A percentile compares a stretch with the other conserved stretches of the same genome.
These are phyloP conservation scores for Botrytis hyacinthi DNA, from an alignment of 2,329 filamentous ascomycete species.

Conservation along the genomic window DNA sequence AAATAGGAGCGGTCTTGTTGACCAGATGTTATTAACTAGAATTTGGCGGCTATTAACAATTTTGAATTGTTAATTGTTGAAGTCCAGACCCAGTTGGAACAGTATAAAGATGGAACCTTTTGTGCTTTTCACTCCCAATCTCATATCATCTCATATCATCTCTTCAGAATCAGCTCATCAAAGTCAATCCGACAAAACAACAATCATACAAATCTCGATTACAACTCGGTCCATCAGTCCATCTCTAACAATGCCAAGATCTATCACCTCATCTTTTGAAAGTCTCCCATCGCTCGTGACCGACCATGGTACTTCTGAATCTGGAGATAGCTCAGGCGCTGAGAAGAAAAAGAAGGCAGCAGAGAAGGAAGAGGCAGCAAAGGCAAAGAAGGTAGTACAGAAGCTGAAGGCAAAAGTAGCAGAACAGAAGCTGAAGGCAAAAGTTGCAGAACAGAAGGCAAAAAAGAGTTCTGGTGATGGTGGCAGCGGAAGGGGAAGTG, in stretches of 20 bases:
- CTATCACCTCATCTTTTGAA: too few species aligned
- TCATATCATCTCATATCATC: background rate
- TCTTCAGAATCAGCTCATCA: background rate
- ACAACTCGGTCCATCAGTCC: background rate
- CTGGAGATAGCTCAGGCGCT: too few species aligned
- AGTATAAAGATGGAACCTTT: background rate
- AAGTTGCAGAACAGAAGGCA: too few species aligned
- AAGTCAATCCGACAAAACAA: background rate
- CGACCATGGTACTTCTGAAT: too few species aligned
- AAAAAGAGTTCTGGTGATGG: too few species aligned
- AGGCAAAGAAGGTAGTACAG: too few species aligned
- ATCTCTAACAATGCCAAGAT: background rate
- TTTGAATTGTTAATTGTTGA: background rate
- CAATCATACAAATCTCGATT: background rate
- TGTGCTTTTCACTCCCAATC: background rate
- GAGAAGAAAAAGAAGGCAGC: too few species aligned
- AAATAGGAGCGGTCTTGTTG: background rate
- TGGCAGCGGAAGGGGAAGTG: too few species aligned
- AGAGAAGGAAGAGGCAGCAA: too few species aligned
- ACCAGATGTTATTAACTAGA: background rate
- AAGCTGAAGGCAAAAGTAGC: too few species aligned
- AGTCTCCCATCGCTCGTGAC: too few species aligned
- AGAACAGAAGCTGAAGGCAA: too few species aligned
- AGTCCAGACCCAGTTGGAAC: background rate
- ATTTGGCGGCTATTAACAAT: background rate